Evolutionary conservation across 1,284 basidiomycete species (phyloP), one percentile per base, ranked within the genome.

Genomic region (Chondrostereum purpureum): DNA sequence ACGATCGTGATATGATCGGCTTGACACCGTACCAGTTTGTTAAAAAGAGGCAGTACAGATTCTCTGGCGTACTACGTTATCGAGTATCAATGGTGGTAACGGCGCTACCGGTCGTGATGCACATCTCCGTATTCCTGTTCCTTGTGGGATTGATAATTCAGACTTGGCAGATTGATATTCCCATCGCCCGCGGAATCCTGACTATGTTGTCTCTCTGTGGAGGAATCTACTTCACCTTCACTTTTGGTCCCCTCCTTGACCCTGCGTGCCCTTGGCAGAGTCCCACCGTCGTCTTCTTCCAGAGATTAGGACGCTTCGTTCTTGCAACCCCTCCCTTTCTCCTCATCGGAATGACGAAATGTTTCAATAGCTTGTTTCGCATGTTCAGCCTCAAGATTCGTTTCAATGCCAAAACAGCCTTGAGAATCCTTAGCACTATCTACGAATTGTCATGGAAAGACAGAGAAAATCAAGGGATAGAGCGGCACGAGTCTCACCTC

Each of bases 51-150:
- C 49, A 50, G 20, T 41, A 45, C 21, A 35, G 49, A 31, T 45
- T 42, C 31, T 47, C 42, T 39, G 49, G 45, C n/a, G 18, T 53
- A 21, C 34, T 43, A 16, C 23, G 37, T n/a, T 53, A 47, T 43
- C 31, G 27, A 41, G 46, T 53, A 10, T 27, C 51, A 8, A 40
- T 43, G 11, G 45, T 53, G 8, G 44, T 53, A 8, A 42, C 46
- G 17, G 17, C 42, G 5, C 42, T 53, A 12, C 49, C 51, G 16
- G 24, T 48, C 22, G 17, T 50, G 14, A 18, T 53, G 10, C 51
- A 53, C 16, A 23, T 45, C 6, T 19, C 51, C 5, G 33, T 50
- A 0, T n/a, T 49, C 4, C 43, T 50, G 2, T 53, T 53, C 43
- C 43, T 42, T 16, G 23, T 44, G 13, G 51, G 51, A 14, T 38